Base-by-base conservation (phyloP, 352 stramenopile genomes). In the Globisporangium paddicum region DNA sequence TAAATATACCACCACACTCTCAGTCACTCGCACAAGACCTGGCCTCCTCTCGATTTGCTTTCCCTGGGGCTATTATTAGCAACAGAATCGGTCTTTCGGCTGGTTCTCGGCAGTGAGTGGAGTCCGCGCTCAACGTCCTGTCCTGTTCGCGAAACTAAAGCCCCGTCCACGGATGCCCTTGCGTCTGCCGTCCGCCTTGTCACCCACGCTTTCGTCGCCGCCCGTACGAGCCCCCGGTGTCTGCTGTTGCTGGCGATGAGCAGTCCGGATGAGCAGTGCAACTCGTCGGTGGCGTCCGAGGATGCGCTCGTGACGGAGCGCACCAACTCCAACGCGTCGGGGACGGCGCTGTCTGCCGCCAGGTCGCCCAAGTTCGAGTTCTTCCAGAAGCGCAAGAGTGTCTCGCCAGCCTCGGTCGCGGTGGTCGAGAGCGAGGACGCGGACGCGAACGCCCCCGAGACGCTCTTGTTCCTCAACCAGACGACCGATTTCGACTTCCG, bases 401-500 rank as follows among this genome's bases (percentile, higher is more conserved):
- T 66, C n/a, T 28, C 30, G 47, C 60, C 60, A 4, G 8, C 54
- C 1, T 32, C 41, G 3, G 35, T 56, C 52, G 30, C 45, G 38
- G 60, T 21, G 30, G 28, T 37, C 10, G 21, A 52, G n/a, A 55
- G 64, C 11, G 54, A 56, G 8, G 30, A 9, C 25, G 35, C 35
- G 10, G 40, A 62, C 10, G 63, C 66, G 7, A 58, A 32, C 30
- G 41, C 26, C 1, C 25, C 42, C 16, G 59, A 65, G 46, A 23
- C 51, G 32, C 51, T 77, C 19, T 44, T 77, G 3, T 66, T 77
- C 9, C 53, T 77, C n/a, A 77, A 77, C 55, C 58, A 66, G 21
- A n/a, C 67, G 0, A 38, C 48, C 5, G 44, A 68, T 6, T 75
- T 77, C 32, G 63, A 68, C 46, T 60, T 77, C 23, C 58, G 60